Conservation (phyloP, 768 basidiomycete species). For the Russula foetens region DNA sequence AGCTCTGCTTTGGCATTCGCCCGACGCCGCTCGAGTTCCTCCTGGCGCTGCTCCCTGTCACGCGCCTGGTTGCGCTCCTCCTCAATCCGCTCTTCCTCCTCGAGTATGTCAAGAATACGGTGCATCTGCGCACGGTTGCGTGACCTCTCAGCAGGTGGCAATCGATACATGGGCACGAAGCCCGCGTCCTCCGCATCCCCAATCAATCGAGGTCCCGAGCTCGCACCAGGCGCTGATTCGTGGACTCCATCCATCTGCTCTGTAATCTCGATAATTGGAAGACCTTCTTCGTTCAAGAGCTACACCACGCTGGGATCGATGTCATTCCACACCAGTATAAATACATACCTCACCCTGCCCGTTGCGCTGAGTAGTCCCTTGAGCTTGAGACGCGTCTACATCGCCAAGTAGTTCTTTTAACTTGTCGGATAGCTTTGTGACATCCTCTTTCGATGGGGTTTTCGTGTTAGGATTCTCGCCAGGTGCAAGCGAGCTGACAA, state of each 20-base stretch:
- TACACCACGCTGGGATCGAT: constrained; percentile 27
- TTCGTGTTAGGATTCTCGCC: constrained; percentile 4
- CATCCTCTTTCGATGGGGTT: constrained; percentile 39
- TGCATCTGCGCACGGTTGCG: constrained; percentile 51
- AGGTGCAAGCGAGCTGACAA: constrained; percentile 32
- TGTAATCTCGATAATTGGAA: constrained; percentile 70
- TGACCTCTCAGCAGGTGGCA: constrained; percentile 41
- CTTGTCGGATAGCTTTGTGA: constrained; percentile 49
- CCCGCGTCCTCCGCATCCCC: constrained; percentile 34
- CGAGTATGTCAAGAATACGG: constrained; percentile 56
- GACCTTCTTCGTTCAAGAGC: constrained; percentile 70
- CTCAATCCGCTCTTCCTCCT: constrained; percentile 56
- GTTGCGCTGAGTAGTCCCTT: constrained; percentile 32
- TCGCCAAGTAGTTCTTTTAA: constrained; percentile 50
- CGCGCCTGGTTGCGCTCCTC: constrained; percentile 34
- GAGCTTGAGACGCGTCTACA: constrained; percentile 19
- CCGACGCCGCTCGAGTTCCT: constrained; percentile 43
- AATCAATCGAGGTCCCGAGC: neutral
- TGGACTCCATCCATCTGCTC: constrained; percentile 36
- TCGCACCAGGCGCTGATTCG: constrained; percentile 23
- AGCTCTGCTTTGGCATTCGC: constrained; percentile 38
- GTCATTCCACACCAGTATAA: neutral
- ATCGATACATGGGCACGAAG: constrained; percentile 37
- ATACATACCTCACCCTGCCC: constrained; percentile 58
- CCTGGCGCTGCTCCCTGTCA: constrained; percentile 36